Base-by-base conservation (phyloP, 345 rosid genomes). In the Combretum micranthum region DNA sequence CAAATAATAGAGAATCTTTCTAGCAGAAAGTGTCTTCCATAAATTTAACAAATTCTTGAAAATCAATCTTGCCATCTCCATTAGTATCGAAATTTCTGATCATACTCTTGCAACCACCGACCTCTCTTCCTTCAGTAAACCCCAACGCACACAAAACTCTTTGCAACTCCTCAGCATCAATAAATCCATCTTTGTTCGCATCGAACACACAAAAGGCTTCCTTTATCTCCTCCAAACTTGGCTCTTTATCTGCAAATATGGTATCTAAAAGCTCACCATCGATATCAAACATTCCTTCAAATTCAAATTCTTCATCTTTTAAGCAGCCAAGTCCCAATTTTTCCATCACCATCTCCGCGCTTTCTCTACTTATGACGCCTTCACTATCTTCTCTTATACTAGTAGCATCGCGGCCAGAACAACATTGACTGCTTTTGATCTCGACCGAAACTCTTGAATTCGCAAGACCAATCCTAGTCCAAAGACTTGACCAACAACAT, bases 161-260 rank as follows among this genome's bases (percentile, higher is more conserved):
- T 71, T 77, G 89, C 80, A 90, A 69, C 72, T 90, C 96, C 52
- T 21, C 22, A 6, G 84, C 82, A 68, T 83, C 94, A 21, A 90
- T 69, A 62, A 85, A 87, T 42, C 91, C 91, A 67, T 90, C 93
- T 74, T 70, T 66, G 61, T 90, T 83, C 66, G 65, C 75, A 77
- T 90, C 96, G 69, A 85, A 90, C 55, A 85, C 95, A 50, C 77
- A 74, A 64, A 90, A 90, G 63, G 94, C 84, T 63, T 78, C 82
- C 72, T 81, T 90, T 61, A 82, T 59, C 63, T 90, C 97, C 55
- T 77, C 86, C 67, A 82, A 58, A 63, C 97, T 87, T 0, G 91
- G 91, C 72, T 83, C 94, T 64, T 76, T 64, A 77, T 90, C 94
- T 43, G 79, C 87, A 69, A 90, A 87, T 70, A 87, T 47, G 74